Base-by-base conservation (phyloP, 148 eudicot species). In the Spergularia marina region DNA sequence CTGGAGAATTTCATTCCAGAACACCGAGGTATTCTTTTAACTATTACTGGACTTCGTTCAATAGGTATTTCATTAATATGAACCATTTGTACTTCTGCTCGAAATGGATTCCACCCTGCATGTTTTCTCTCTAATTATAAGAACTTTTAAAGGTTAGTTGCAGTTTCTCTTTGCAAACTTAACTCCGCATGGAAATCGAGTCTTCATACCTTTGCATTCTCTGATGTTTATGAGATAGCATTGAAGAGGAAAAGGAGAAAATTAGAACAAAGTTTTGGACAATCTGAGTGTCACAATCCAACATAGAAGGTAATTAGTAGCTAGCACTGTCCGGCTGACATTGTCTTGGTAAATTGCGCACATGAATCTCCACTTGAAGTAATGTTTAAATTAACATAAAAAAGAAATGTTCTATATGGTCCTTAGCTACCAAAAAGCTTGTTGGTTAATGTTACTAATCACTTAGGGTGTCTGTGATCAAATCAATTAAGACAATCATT, bases 1-100 rank as follows among this genome's bases (percentile, higher is more conserved):
- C 76, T 93, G 98, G 98, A 89, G 98, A 82, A 82, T 93, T 25
- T 84, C 98, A 70, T 91, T 86, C 83, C 98, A 93, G 75, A 91
- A 93, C 79, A 93, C 96, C 2, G 94, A 93, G 94, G 97, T 91
- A 84, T 12, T 67, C 6, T 62, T 66, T 62, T 49, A 41, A 59
- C n/a, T 11, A 39, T 25, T 53, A 44, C 25, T 58, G 12, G 3
- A 23, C 60, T 36, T 23, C 55, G 16, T 51, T 12, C 7, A 62
- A 23, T 53, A 30, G 13, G 60, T 72, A 44, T 15, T 78, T 65
- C 65, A 17, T 55, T 34, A 18, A 41, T 53, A 66, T 25, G 51
- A 78, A 57, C 36, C 14, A 17, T 18, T 15, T 12, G 18, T 0
- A 9, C 1, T 40, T 14, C 55, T 44, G 10, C 18, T 72, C 56